These are phyloP conservation scores for Dactylorhiza incarnata DNA, from an alignment of 106 monocot genomes.

Conservation along the genomic window DNA sequence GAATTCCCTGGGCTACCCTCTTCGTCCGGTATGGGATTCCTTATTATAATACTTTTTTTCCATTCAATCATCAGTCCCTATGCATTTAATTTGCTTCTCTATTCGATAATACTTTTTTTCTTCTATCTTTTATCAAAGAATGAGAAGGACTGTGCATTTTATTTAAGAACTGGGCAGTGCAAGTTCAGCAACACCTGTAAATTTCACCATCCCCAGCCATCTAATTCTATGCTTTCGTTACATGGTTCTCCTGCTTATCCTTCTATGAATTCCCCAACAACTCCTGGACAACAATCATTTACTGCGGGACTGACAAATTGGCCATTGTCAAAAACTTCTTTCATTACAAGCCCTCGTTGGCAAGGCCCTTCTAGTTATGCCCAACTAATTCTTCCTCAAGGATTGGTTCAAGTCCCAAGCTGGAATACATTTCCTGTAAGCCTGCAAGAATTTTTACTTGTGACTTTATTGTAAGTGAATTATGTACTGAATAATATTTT, in stretches of 20 bases:
- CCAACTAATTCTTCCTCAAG: constrained; percentile 78
- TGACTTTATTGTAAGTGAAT: no score
- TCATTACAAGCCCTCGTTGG: constrained; percentile 78
- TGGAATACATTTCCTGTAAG: constrained; percentile 88
- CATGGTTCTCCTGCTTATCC: constrained; percentile 77
- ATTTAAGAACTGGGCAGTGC: constrained; percentile 85
- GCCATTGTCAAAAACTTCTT: constrained; percentile 71
- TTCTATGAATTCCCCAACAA: constrained; percentile 51
- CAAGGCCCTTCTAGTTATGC: constrained; percentile 76
- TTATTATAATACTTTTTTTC: neutral
- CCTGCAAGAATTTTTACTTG: neutral
- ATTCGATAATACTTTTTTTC: neutral
- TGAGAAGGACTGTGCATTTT: constrained; percentile 76
- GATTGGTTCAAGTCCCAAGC: constrained; percentile 70
- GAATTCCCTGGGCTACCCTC: constrained; percentile 71
- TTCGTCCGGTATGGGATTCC: constrained; percentile 62
- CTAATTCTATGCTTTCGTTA: constrained; percentile 45
- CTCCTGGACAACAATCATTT: constrained; percentile 58
- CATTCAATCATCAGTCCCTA: neutral
- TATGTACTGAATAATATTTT: no score
- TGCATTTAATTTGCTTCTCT: neutral
- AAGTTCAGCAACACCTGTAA: constrained; percentile 94
- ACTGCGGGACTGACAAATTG: constrained; percentile 58
- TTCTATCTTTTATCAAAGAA: constrained; percentile 36
- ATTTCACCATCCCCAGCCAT: constrained; percentile 94